phyloP scores from a whole-genome alignment of 2,329 filamentous ascomycete species.

The Aspergillus pseudoviridinutans region DNA sequence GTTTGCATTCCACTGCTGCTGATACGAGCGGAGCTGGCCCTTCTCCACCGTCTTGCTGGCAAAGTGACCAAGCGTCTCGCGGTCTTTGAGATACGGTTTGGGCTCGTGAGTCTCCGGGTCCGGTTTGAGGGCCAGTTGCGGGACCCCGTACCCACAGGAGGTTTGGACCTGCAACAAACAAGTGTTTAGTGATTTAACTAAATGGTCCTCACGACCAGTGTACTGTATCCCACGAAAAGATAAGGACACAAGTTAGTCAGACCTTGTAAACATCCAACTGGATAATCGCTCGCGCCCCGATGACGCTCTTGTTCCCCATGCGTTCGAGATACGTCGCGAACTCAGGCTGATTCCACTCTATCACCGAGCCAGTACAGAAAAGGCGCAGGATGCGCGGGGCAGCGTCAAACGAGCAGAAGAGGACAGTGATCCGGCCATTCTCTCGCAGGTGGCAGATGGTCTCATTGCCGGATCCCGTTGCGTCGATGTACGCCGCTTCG shows the following conservation, averaged over 20 bases:
- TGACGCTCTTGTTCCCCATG: slow-evolving; percentile 44
- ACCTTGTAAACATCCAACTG: slow-evolving; percentile 59
- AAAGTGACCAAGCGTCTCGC: slow-evolving; percentile 55
- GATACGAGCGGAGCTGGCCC: slow-evolving; percentile 53
- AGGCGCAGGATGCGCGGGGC: slow-evolving; percentile 61
- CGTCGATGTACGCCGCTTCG: slow-evolving; percentile 66
- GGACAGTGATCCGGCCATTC: slow-evolving; percentile 69
- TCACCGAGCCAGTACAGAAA: slow-evolving; percentile 57
- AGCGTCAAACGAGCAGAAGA: slow-evolving; percentile 65
- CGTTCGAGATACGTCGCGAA: slow-evolving; percentile 44
- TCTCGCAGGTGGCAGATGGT: slow-evolving; percentile 73
- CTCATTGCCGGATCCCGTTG: slow-evolving; percentile 71
- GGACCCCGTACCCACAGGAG: slow-evolving; percentile 63
- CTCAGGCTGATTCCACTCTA: slow-evolving; percentile 55
- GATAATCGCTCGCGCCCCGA: slow-evolving; percentile 58
- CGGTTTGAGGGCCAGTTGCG: slow-evolving; percentile 44
- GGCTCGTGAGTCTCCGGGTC: slow-evolving; percentile 27
- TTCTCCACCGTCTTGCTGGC: slow-evolving; percentile 47
- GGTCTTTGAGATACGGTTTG: slow-evolving; percentile 45
- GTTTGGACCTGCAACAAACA: slow-evolving; percentile 54
- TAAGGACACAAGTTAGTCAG: neutral
- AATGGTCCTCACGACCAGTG: too few species aligned
- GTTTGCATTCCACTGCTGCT: slow-evolving; percentile 50
- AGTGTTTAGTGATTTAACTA: neutral
- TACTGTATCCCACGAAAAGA: neutral